These are phyloP conservation scores for Fragaria iinumae DNA, from an alignment of 306 rosid species.

Conservation along the genomic window DNA sequence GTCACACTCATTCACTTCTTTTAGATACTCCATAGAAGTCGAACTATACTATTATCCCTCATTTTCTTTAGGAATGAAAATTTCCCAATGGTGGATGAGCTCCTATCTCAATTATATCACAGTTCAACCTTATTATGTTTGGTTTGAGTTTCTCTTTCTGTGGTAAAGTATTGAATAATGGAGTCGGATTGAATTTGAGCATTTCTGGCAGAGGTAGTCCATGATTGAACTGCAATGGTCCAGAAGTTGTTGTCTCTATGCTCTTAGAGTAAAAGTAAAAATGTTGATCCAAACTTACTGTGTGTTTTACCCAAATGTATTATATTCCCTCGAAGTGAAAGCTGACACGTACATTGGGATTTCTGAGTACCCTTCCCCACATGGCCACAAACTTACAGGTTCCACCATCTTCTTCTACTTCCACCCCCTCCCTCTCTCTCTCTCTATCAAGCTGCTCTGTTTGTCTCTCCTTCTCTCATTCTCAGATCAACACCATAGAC, in stretches of 20 bases:
- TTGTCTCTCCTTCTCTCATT: not conserved
- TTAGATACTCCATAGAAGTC: not conserved
- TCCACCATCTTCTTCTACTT: not conserved
- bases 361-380: not conserved
- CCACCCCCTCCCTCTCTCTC: not conserved
- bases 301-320: not conserved
- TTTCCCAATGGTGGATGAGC: not conserved
- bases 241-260: not conserved
- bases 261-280: not conserved
- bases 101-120: not conserved
- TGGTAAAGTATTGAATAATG: not conserved
- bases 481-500: not conserved
- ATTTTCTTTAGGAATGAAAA: not conserved
- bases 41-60: not conserved
- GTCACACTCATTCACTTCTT: not conserved
- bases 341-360: slow-evolving; percentile 15
- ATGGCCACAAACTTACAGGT: slow-evolving; percentile 11
- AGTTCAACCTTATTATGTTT: not conserved
- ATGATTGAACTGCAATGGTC: slow-evolving; percentile 10
- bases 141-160: not conserved
- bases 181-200: too few species aligned
- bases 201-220: not conserved
- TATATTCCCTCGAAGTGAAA: slow-evolving; percentile 2
- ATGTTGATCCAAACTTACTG: not conserved
- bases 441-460: not conserved